Evolutionary conservation across 192 early-diverging fungal species (phyloP).

Genomic region (Thoreauomyces humboldtii): DNA sequence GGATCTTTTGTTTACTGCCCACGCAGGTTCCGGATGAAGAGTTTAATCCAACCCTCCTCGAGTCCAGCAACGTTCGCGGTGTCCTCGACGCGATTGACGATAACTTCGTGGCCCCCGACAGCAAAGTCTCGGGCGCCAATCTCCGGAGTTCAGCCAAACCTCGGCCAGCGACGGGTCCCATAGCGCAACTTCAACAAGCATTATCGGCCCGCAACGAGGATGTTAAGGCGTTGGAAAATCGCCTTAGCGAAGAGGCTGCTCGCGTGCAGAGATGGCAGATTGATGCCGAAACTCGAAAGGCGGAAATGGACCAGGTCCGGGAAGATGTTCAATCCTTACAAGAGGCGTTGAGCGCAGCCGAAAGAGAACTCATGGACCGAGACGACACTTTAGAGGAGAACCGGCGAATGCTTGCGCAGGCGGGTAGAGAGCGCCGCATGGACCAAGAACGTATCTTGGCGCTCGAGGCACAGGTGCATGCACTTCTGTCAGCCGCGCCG

Average conservation of each 20-base stretch:
- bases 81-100: conserved; percentile 1
- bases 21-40: too few species aligned
- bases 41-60: background rate
- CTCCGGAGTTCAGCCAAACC: background rate
- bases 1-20: too few species aligned
- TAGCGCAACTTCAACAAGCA: conserved; percentile 3
- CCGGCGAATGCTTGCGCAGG: too few species aligned
- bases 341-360: too few species aligned
- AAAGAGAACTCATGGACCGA: too few species aligned
- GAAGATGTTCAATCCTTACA: too few species aligned
- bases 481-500: too few species aligned
- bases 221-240: background rate
- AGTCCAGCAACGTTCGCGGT: background rate
- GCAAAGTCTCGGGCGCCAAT: too few species aligned
- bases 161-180: background rate
- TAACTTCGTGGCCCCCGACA: background rate
- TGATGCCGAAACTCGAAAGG: conserved; percentile 2
- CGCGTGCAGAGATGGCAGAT: background rate
- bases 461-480: too few species aligned
- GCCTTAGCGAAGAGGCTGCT: background rate
- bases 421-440: too few species aligned
- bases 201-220: conserved; percentile 6
- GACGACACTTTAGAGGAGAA: too few species aligned
- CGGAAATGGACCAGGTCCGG: background rate
- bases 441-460: too few species aligned